Percentiles rank a stretch among this genome's conserved stretches.
phyloP scores from a whole-genome alignment of 331 rosid species.

The Prunus yedoensis region DNA sequence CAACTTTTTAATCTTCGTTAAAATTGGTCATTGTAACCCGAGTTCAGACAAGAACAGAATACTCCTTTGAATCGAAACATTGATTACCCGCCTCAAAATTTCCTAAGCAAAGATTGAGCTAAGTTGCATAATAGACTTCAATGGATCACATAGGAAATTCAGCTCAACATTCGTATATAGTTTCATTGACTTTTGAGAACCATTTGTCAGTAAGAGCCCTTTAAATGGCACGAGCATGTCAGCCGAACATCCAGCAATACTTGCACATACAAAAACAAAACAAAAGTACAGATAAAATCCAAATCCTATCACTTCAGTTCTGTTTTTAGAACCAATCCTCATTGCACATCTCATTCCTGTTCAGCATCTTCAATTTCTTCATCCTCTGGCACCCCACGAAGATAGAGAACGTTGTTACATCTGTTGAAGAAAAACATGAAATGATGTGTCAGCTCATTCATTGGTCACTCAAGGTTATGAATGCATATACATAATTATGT shows the following conservation, averaged over 20 bases:
- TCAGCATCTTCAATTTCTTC: slow-evolving; percentile 95
- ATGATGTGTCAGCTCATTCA: neutral
- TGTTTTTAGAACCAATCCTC: neutral
- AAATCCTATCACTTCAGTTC: neutral
- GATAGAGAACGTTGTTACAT: slow-evolving; percentile 95
- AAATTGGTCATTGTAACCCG: no score
- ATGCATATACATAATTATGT: no score
- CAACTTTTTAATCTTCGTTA: no score
- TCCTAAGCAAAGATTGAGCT: no score
- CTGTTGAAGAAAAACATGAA: slow-evolving; percentile 31
- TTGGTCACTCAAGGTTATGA: neutral
- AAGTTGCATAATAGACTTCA: no score
- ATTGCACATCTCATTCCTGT: slow-evolving; percentile 41
- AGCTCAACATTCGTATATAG: no score
- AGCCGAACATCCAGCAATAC: slow-evolving; percentile 14
- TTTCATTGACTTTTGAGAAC: neutral
- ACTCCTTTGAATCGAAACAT: no score
- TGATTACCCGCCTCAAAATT: no score
- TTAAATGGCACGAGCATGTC: no score
- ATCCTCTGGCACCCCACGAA: slow-evolving; percentile 97
- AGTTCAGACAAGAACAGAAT: no score
- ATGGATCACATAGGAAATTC: no score
- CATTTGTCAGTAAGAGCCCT: neutral
- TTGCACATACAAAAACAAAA: slow-evolving; percentile 30
- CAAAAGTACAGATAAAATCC: neutral